Evolutionary conservation across 805 yeast genomes (phyloP).

Genomic region (Millerozyma acaciae): DNA sequence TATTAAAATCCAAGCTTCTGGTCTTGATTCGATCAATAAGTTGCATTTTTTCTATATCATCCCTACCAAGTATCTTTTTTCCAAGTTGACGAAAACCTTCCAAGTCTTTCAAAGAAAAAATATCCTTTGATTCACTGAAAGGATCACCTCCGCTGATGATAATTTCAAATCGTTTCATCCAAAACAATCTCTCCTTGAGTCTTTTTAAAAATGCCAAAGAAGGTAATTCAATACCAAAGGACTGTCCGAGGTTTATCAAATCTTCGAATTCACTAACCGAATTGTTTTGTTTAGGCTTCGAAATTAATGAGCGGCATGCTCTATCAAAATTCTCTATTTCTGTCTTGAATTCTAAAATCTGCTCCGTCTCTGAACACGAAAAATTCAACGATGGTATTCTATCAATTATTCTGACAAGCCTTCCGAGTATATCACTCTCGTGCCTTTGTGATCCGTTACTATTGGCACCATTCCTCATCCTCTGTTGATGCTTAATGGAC

Average conservation of each 20-base stretch:
- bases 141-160: conserved; percentile 41
- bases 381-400: conserved; percentile 50
- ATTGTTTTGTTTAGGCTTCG: conserved; percentile 26
- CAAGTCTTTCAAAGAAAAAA: conserved; percentile 29
- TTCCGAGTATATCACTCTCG: conserved; percentile 6
- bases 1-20: conserved; percentile 23
- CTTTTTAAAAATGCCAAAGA: conserved; percentile 38
- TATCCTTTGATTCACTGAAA: conserved; percentile 30
- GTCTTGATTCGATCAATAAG: conserved; percentile 20
- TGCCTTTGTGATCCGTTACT: conserved; percentile 11
- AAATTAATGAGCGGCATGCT: conserved; percentile 38
- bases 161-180: conserved; percentile 29
- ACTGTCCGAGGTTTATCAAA: conserved; percentile 53
- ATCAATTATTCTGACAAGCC: conserved; percentile 36
- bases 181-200: conserved; percentile 29
- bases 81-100: conserved; percentile 26
- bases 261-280: conserved; percentile 46
- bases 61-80: conserved; percentile 19
- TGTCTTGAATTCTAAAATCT: conserved; percentile 47
- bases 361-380: conserved; percentile 56
- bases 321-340: conserved; percentile 52
- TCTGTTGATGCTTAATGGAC: conserved; percentile 48
- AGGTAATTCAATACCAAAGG: conserved; percentile 55
- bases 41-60: conserved; percentile 33
- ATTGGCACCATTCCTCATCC: conserved; percentile 34